Conservation (phyloP, 345 rosid genomes). For the Gossypium arboreum region DNA sequence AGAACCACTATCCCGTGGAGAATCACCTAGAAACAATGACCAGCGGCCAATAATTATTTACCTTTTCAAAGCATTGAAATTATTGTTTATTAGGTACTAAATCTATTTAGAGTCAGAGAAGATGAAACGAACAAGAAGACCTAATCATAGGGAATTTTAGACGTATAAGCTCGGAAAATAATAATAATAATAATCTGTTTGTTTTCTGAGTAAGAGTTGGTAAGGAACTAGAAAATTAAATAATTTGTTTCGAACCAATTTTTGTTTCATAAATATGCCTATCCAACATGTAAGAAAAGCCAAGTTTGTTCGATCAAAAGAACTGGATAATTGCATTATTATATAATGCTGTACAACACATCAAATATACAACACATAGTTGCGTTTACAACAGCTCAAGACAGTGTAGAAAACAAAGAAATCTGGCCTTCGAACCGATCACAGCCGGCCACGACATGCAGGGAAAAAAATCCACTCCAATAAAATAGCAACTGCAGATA, state of each 20-base stretch:
- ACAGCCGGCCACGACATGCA: neutral
- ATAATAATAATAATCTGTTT: too few species aligned
- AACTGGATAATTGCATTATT: constrained; percentile 12
- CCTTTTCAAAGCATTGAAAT: neutral
- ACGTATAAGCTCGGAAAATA: neutral
- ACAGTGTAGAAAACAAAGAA: neutral
- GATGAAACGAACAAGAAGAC: neutral
- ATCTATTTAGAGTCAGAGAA: neutral
- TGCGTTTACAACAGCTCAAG: constrained; percentile 16
- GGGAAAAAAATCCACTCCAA: neutral
- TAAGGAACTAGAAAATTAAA: too few species aligned
- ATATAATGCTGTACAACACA: constrained; percentile 21
- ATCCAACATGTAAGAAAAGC: neutral
- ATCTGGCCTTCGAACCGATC: neutral
- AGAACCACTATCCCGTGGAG: too few species aligned
- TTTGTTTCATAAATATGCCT: neutral
- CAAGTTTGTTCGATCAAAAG: neutral
- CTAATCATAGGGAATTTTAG: neutral
- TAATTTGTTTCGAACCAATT: neutral
- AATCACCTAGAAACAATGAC: neutral
- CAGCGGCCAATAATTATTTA: neutral
- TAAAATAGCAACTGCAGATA: constrained; percentile 12
- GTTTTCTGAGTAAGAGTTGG: too few species aligned
- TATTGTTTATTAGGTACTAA: neutral
- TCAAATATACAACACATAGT: constrained; percentile 13